Conservation (phyloP, 116 monocot genomes). For the Trichopus zeylanicus region DNA sequence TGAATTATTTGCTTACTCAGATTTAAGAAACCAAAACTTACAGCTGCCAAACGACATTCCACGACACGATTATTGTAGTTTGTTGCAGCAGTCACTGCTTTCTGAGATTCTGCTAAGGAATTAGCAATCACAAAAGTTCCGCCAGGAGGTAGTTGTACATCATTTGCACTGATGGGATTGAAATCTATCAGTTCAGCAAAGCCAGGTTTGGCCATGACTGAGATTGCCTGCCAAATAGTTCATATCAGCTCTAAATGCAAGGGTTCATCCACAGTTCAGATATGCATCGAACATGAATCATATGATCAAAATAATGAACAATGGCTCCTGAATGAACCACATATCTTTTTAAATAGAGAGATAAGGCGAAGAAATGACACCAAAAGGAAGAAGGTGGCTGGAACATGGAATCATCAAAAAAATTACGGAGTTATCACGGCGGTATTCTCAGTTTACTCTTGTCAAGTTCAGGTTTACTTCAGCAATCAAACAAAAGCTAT, state of each 20-base stretch:
- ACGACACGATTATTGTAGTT: slow-evolving; percentile 96
- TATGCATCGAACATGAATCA: background rate
- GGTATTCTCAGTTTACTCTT: no score
- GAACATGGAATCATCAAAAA: no score
- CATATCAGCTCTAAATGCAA: slow-evolving; percentile 4
- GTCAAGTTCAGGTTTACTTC: no score
- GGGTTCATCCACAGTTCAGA: background rate
- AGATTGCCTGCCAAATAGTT: slow-evolving; percentile 96
- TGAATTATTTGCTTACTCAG: no score
- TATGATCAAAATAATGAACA: background rate
- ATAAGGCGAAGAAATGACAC: no score
- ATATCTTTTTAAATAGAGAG: no score
- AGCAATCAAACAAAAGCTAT: no score
- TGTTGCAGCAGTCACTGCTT: slow-evolving; percentile 92
- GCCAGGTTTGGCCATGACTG: slow-evolving; percentile 94
- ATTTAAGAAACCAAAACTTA: slow-evolving; percentile 28
- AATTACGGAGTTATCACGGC: no score
- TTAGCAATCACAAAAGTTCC: slow-evolving; percentile 89
- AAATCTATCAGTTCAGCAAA: slow-evolving; percentile 97
- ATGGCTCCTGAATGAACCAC: background rate
- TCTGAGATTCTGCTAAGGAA: slow-evolving; percentile 85
- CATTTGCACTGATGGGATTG: slow-evolving; percentile 85
- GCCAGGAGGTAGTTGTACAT: slow-evolving; percentile 79
- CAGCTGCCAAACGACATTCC: slow-evolving; percentile 89
- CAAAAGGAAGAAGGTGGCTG: no score